Evolutionary conservation across 306 rosid genomes (phyloP), one percentile per base, ranked within the genome.

Genomic region (Aeschynomene evenia): DNA sequence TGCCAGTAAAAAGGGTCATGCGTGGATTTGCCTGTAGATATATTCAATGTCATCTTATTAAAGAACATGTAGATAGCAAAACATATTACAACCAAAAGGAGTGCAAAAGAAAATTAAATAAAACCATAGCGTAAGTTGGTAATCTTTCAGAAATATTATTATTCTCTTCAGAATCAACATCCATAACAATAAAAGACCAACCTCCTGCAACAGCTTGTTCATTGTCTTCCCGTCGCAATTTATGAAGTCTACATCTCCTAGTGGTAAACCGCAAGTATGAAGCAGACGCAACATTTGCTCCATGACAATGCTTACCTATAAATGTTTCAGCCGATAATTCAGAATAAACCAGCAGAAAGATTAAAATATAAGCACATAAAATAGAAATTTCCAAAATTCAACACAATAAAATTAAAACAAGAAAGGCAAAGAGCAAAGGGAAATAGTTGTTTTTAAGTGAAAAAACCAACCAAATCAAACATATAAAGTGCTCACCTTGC

Each of bases 1-100:
- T 94, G 54, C 98, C 97, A 18, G 98, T 94, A 70, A 94, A 94
- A 51, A 94, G 97, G 75, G 98, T 90, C 98, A 94, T 94, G 43
- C 85, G 84, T 45, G 92, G 92, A 68, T 87, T 90, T 74, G 80
- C 97, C 98, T 93, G 85, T 55, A 71, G 53, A 81, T 58, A 55
- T 20, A 66, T 66, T 65, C n/a, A 15, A 31, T 39, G 56, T 70
- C 24, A 31, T 18, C 15, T 39, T 13, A 64, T 12, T 63, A 51
- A 63, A 63, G n/a, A 22, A 61, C 18, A 49, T 33, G 75, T 13
- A 48, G 46, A 53, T 48, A 43, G 42, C 26, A 60, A 26, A 60
- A 40, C 21, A 46, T 69, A 53, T 43, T 37, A 62, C 45, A 62
- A 54, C 54, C 46, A 53, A 68, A 63, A 26, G 45, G 58, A 43